A percentile compares a stretch with the other conserved stretches of the same genome.
These are phyloP conservation scores for Monilinia fructicola DNA, from an alignment of 2,329 filamentous ascomycete species.

Conservation along the genomic window DNA sequence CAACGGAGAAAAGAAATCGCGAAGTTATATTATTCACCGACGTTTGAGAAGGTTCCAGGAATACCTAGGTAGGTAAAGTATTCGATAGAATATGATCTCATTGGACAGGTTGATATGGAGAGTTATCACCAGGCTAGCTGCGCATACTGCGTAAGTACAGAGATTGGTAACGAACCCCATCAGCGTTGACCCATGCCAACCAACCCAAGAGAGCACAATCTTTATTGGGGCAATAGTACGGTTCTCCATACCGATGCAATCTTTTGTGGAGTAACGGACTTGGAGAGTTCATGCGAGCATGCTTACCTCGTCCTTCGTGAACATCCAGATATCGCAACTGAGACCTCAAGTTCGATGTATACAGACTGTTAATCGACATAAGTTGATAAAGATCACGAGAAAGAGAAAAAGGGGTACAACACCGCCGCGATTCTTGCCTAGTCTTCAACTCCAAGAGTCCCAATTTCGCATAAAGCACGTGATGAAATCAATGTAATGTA, in stretches of 20 bases:
- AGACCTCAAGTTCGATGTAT: conserved; percentile 5
- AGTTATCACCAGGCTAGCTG: neutral
- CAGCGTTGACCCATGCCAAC: neutral
- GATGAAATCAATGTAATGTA: neutral
- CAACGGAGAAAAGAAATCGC: conserved; percentile 1
- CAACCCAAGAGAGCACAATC: conserved; percentile 5
- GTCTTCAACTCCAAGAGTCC: neutral
- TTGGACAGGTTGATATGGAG: conserved; percentile 11
- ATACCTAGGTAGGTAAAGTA: neutral
- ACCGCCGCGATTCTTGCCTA: neutral
- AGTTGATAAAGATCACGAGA: too few species aligned
- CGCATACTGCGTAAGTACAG: neutral
- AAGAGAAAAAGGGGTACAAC: neutral
- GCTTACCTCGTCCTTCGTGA: neutral
- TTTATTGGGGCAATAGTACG: neutral
- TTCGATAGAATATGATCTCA: conserved; percentile 7
- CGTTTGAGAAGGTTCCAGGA: neutral
- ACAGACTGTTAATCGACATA: neutral
- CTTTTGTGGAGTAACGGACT: neutral
- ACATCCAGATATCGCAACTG: neutral
- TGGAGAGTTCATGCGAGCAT: neutral
- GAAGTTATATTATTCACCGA: neutral
- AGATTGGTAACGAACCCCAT: conserved; percentile 5
- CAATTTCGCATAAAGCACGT: conserved; percentile 2
- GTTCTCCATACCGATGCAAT: neutral